Conservation (phyloP, 495 filamentous ascomycete genomes). For the Aspergillus affinis region DNA sequence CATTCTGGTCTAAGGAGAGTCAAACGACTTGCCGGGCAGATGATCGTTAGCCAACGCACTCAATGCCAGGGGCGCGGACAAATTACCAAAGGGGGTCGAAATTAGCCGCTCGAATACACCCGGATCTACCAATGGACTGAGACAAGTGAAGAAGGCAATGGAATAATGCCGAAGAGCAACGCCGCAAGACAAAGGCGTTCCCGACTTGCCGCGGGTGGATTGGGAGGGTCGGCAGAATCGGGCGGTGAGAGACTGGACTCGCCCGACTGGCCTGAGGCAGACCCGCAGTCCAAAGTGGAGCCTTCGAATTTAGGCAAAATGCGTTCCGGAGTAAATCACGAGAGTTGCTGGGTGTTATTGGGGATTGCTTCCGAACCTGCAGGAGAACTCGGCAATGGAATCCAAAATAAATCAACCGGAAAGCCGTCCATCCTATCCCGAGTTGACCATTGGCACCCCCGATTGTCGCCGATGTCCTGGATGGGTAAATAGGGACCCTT, state of each 20-base stretch:
- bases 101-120: not conserved
- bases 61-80: not conserved
- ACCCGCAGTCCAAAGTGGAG: not conserved
- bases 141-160: not conserved
- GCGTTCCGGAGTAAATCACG: not conserved
- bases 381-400: not conserved
- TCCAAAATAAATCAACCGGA: too few relatives aligned
- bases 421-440: not conserved
- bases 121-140: not conserved
- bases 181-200: not conserved
- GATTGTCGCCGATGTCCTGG: not conserved
- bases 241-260: constrained; percentile 10
- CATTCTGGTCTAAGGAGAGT: constrained; percentile 42
- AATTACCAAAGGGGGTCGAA: not conserved
- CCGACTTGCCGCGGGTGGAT: not conserved
- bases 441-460: not conserved
- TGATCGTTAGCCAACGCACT: constrained; percentile 1
- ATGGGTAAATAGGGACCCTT: not conserved
- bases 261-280: constrained; percentile 3
- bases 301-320: constrained; percentile 16
- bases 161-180: not conserved
- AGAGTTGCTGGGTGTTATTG: too few relatives aligned
- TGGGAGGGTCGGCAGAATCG: constrained; percentile 17
- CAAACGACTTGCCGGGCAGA: not conserved
- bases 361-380: not conserved